Evolutionary conservation across 2,329 filamentous ascomycete genomes (phyloP).

Genomic region (Phialophora chinensis): DNA sequence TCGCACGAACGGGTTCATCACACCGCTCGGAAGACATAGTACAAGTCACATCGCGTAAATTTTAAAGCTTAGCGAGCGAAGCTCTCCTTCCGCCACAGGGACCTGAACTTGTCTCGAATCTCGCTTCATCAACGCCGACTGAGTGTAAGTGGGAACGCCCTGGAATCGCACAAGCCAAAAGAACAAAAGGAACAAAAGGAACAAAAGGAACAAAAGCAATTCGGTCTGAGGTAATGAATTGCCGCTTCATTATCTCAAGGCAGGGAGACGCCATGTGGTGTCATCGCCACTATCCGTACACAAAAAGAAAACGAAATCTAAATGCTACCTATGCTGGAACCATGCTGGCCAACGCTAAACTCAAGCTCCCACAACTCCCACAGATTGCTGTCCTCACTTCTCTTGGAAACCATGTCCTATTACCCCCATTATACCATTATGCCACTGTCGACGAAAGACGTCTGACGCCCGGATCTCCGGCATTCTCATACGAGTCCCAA

Average conservation of each 20-base stretch:
- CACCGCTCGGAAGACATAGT: neutral
- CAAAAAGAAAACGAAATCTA: constrained; percentile 32
- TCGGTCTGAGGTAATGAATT: constrained; percentile 24
- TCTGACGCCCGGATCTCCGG: constrained; percentile 33
- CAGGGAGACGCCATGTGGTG: constrained; percentile 2
- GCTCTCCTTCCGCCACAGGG: neutral
- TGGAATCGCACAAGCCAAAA: neutral
- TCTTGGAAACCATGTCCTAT: neutral
- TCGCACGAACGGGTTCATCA: neutral
- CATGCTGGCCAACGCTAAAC: constrained; percentile 7
- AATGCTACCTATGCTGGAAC: constrained; percentile 5
- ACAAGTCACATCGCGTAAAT: constrained; percentile 11
- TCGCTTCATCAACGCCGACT: neutral
- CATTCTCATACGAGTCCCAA: constrained; percentile 73
- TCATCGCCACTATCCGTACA: constrained; percentile 21
- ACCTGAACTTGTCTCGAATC: neutral
- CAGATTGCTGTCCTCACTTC: neutral
- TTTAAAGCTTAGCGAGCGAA: constrained; percentile 3
- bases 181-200: neutral
- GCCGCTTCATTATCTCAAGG: constrained; percentile 32
- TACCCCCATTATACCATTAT: constrained; percentile 19
- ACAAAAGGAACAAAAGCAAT: neutral
- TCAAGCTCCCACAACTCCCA: constrained; percentile 4
- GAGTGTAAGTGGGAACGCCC: neutral
- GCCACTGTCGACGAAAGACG: constrained; percentile 35